Percentiles rank a stretch among this genome's conserved stretches.
These are phyloP conservation scores for Mucor mucedo DNA, from an alignment of 371 early-diverging fungal genomes.

Conservation along the genomic window DNA sequence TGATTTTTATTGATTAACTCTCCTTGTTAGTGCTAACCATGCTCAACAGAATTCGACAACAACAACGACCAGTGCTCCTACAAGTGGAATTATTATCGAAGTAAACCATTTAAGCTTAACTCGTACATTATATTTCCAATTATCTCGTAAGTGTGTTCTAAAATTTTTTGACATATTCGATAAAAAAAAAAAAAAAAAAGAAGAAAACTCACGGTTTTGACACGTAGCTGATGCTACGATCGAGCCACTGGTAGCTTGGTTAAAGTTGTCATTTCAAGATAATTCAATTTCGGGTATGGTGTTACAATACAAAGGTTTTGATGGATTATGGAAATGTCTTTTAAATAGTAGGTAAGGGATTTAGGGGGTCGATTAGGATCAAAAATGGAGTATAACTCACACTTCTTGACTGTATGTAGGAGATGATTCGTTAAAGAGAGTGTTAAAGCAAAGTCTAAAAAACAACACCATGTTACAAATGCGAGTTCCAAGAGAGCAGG, in stretches of 20 bases:
- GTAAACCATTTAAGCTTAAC: conserved; percentile 49
- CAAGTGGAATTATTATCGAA: conserved; percentile 48
- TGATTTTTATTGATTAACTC: not conserved
- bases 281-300: conserved; percentile 55
- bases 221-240: conserved; percentile 53
- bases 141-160: conserved; percentile 44
- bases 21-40: not conserved
- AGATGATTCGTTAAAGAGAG: conserved; percentile 35
- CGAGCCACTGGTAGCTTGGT: conserved; percentile 54
- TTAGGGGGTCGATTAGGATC: no score
- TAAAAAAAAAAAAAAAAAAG: not conserved
- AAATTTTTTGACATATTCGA: not conserved
- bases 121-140: conserved; percentile 51
- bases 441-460: conserved; percentile 37
- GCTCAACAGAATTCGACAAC: conserved; percentile 1
- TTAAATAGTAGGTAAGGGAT: conserved; percentile 35
- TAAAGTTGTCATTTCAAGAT: conserved; percentile 54
- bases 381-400: no score
- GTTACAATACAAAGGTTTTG: conserved; percentile 41
- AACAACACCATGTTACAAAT: conserved; percentile 36
- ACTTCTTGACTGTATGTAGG: conserved; percentile 4
- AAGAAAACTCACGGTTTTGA: not conserved
- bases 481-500: conserved; percentile 42
- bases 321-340: conserved; percentile 41
- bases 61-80: conserved; percentile 16